phyloP scores from a whole-genome alignment of 257 asterid species.

The Rauvolfia tetraphylla region DNA sequence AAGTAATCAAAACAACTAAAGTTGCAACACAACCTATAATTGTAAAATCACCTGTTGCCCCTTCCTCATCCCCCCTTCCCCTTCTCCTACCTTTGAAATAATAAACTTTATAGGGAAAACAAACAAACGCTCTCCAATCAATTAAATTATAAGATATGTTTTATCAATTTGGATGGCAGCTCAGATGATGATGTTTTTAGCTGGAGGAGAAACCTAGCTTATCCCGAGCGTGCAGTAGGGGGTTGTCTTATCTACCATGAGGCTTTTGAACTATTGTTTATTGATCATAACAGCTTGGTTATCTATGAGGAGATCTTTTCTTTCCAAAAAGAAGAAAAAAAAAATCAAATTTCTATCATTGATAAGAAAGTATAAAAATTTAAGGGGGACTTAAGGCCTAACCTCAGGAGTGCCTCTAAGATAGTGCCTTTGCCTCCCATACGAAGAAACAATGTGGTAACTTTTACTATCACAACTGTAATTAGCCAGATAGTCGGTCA shows the following conservation, averaged over 20 bases:
- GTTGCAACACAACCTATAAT: neutral
- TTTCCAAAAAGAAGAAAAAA: no score
- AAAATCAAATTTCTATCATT: no score
- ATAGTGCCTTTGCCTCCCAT: no score
- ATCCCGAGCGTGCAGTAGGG: neutral
- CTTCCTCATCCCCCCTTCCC: neutral
- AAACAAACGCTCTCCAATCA: neutral
- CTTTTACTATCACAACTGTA: no score
- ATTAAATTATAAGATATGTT: neutral
- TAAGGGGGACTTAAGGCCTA: no score
- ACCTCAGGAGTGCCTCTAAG: no score
- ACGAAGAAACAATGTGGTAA: no score
- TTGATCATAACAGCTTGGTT: neutral
- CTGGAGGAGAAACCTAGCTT: neutral
- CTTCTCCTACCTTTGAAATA: neutral
- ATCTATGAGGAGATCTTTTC: constrained; percentile 2
- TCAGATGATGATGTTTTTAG: neutral
- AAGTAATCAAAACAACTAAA: neutral
- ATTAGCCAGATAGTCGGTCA: no score
- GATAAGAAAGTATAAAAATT: no score
- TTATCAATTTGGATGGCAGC: neutral
- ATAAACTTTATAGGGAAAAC: neutral
- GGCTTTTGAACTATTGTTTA: neutral
- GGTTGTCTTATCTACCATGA: neutral
- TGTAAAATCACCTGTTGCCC: neutral